These are phyloP conservation scores for Penicillium sp. DNA, from an alignment of 2,329 filamentous ascomycete species.

Conservation along the genomic window DNA sequence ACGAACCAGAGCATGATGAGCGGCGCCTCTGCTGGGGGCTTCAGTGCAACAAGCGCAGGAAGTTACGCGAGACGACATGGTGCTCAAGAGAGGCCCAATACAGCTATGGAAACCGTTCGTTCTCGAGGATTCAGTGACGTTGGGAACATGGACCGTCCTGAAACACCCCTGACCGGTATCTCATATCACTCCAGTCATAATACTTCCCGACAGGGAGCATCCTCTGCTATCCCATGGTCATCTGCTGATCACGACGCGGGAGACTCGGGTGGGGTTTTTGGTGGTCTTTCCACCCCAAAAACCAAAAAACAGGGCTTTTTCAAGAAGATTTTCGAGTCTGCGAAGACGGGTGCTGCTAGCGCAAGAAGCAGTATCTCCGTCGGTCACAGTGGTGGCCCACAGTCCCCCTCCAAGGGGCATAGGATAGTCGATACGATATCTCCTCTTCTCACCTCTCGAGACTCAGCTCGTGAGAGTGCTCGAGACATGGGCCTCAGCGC, in stretches of 20 bases:
- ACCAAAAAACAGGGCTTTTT: constrained; percentile 85
- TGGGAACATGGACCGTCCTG: constrained; percentile 41
- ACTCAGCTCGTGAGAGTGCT: constrained; percentile 50
- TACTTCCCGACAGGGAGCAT: constrained; percentile 54
- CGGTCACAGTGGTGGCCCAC: constrained; percentile 49
- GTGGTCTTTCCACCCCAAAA: constrained; percentile 73
- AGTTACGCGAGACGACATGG: constrained; percentile 73
- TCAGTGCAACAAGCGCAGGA: constrained; percentile 93
- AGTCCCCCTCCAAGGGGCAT: constrained; percentile 50
- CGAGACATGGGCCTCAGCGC: constrained; percentile 68
- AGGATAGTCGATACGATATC: constrained; percentile 47
- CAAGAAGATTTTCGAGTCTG: constrained; percentile 90
- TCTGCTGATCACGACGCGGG: constrained; percentile 47
- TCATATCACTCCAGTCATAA: constrained; percentile 89
- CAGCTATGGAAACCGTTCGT: constrained; percentile 40
- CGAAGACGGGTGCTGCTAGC: constrained; percentile 89
- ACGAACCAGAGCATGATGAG: constrained; percentile 91
- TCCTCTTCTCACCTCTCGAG: constrained; percentile 29
- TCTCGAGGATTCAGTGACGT: constrained; percentile 41
- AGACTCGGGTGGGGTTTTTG: constrained; percentile 67
- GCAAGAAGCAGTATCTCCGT: constrained; percentile 80
- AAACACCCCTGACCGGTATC: constrained; percentile 67
- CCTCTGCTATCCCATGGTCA: constrained; percentile 64
- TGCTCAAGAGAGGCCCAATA: constrained; percentile 44
- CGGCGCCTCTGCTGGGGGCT: constrained; percentile 80